Base-by-base conservation (phyloP, 805 yeast species). In the Monosporozyma solicola region DNA sequence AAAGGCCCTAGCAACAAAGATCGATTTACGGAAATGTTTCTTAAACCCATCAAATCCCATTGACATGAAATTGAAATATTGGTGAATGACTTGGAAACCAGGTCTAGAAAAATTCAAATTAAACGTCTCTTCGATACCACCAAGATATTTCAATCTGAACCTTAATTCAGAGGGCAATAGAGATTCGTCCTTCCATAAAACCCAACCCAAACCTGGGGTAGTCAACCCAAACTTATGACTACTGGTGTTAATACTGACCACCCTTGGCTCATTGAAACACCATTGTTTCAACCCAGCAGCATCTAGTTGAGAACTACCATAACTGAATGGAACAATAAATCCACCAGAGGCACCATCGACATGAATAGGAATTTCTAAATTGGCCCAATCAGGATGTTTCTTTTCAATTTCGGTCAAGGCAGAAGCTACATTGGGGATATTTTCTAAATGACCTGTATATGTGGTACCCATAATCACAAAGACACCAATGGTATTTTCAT, bases 271-370 rank as follows among this genome's bases (percentile, higher is more conserved):
- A 56, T 82, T 72, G 72, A 90, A 91, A 68, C 89, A 96, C 97
- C 97, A 90, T 13, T 58, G 52, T 27, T 50, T 53, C 43, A 64
- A 51, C 13, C 57, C 56, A 47, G 44, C 53, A 15, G 47, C 47
- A 10, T 51, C 51, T 59, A 65, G 56, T 59, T 75, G 78, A 56
- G 83, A 74, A 16, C 84, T 79, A 3, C 95, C 95, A 65, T 77
- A 84, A 31, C 81, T 69, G 63, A 90, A 86, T 20, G 97, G 96
- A 2, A 96, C 96, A 45, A 90, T 78, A 65, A 90, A 81, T 1
- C 85, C 97, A 54, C 97, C 97, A 22, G 89, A 80, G 2, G 97
- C 97, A 59, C 94, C 97, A 67, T 90, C 97, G 29, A 91, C 94
- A 66, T 90, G 97, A 63, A 90, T 88, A 47, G 94, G 89, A 54